Evolutionary conservation across 2,329 filamentous ascomycete genomes (phyloP).

Genomic region (Xylaria polymorpha): DNA sequence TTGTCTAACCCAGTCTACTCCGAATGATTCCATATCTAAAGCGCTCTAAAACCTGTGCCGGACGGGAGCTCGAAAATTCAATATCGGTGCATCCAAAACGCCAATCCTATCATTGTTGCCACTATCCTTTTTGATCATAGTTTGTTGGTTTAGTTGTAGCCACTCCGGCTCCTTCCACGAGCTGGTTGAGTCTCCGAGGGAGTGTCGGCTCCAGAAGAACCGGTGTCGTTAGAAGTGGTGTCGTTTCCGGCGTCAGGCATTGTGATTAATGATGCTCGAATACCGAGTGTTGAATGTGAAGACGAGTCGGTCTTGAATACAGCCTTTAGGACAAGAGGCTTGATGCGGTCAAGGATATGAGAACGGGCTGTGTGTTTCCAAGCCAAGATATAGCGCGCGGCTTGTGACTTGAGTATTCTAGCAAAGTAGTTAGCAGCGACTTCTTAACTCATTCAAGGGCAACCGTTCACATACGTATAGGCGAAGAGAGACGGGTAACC

Average conservation of each 20-base stretch:
- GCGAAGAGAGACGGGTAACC: neutral
- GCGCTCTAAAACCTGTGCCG: slow-evolving; percentile 8
- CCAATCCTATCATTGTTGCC: slow-evolving; percentile 28
- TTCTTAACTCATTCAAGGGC: neutral
- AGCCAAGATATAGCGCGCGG: neutral
- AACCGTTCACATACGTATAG: slow-evolving; percentile 10
- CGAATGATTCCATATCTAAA: slow-evolving; percentile 25
- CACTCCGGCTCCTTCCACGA: slow-evolving; percentile 48
- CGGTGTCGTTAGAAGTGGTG: slow-evolving; percentile 44
- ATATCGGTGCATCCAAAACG: slow-evolving; percentile 32
- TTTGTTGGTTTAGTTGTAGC: slow-evolving; percentile 45
- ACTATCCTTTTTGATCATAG: neutral
- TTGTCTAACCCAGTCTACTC: slow-evolving; percentile 32
- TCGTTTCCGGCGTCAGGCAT: slow-evolving; percentile 50
- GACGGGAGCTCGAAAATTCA: slow-evolving; percentile 9
- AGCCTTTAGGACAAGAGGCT: neutral
- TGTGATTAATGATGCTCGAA: slow-evolving; percentile 25
- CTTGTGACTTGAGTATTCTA: slow-evolving; percentile 19
- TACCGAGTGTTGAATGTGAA: neutral
- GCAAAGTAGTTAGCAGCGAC: slow-evolving; percentile 14
- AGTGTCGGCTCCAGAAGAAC: slow-evolving; percentile 36
- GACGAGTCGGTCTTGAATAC: slow-evolving; percentile 1
- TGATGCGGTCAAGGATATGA: neutral
- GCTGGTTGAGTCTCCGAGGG: slow-evolving; percentile 37
- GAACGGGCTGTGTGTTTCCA: neutral